Conservation (phyloP, 140 eudicot species). For the Ambrosia hybrid region DNA sequence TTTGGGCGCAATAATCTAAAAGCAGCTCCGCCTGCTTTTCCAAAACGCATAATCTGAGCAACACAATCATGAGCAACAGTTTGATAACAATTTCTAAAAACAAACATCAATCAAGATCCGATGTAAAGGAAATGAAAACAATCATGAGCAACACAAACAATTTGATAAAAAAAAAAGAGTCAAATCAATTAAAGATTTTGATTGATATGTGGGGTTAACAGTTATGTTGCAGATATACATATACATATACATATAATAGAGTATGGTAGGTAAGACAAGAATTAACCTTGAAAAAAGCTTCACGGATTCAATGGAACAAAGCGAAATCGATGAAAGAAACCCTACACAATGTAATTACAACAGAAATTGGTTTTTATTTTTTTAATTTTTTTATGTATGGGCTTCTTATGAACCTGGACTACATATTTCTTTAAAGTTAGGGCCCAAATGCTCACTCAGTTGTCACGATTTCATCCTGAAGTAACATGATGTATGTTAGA, state of each 20-base stretch:
- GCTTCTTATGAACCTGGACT: too few species aligned
- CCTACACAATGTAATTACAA: conserved; percentile 13
- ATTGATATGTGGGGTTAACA: conserved; percentile 1
- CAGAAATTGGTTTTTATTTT: background rate
- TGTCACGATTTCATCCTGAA: too few species aligned
- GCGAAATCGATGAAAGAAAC: conserved; percentile 25
- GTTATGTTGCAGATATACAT: background rate
- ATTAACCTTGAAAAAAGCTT: conserved; percentile 15
- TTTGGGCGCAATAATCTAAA: too few species aligned
- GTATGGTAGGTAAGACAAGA: background rate
- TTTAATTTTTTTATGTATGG: background rate
- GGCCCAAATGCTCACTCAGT: too few species aligned
- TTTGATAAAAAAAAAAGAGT: conserved; percentile 6
- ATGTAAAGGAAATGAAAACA: background rate
- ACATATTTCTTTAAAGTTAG: too few species aligned
- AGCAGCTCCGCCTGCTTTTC: too few species aligned
- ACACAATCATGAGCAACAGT: background rate
- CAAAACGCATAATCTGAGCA: too few species aligned
- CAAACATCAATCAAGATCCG: background rate
- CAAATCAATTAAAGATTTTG: background rate
- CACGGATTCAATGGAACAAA: background rate
- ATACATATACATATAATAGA: too few species aligned
- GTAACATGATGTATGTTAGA: too few species aligned
- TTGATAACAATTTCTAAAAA: background rate
- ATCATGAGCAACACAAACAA: conserved; percentile 15